Conservation (phyloP, 352 stramenopile species). For the Phytophthora uliginosa region DNA sequence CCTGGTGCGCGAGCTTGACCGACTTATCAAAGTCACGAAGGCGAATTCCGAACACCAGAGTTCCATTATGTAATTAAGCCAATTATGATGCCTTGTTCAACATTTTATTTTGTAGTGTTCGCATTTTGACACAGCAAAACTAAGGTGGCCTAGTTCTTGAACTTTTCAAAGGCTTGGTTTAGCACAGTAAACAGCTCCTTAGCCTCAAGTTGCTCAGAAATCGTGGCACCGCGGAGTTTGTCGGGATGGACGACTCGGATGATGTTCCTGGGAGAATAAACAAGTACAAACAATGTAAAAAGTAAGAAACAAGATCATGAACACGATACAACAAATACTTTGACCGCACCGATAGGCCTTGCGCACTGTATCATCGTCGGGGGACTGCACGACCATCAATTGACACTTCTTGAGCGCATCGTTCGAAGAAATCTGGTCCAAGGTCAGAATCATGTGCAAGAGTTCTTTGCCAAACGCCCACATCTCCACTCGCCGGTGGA, state of each 20-base stretch:
- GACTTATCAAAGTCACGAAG: slow-evolving; percentile 53
- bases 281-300: too few species aligned
- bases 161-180: slow-evolving; percentile 91
- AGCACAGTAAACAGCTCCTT: slow-evolving; percentile 91
- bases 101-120: slow-evolving; percentile 14
- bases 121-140: not conserved
- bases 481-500: slow-evolving; percentile 82
- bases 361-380: slow-evolving; percentile 82
- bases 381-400: slow-evolving; percentile 83
- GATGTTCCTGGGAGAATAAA: slow-evolving; percentile 67
- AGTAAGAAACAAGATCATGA: not conserved
- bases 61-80: slow-evolving; percentile 9
- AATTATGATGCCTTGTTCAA: slow-evolving; percentile 15
- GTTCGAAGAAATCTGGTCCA: slow-evolving; percentile 84
- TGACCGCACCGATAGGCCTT: slow-evolving; percentile 81
- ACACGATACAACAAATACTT: slow-evolving; percentile 8
- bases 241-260: slow-evolving; percentile 91
- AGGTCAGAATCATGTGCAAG: slow-evolving; percentile 85
- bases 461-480: slow-evolving; percentile 89
- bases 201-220: slow-evolving; percentile 85
- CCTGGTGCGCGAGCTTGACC: slow-evolving; percentile 73
- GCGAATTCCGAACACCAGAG: slow-evolving; percentile 33
- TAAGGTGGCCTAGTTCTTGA: slow-evolving; percentile 63
- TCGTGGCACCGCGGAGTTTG: slow-evolving; percentile 80
- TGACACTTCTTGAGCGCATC: slow-evolving; percentile 82